A percentile compares a stretch with the other conserved stretches of the same genome.
Evolutionary conservation across 1,284 basidiomycete genomes (phyloP).

Genomic region (Microbotryum saponariae): DNA sequence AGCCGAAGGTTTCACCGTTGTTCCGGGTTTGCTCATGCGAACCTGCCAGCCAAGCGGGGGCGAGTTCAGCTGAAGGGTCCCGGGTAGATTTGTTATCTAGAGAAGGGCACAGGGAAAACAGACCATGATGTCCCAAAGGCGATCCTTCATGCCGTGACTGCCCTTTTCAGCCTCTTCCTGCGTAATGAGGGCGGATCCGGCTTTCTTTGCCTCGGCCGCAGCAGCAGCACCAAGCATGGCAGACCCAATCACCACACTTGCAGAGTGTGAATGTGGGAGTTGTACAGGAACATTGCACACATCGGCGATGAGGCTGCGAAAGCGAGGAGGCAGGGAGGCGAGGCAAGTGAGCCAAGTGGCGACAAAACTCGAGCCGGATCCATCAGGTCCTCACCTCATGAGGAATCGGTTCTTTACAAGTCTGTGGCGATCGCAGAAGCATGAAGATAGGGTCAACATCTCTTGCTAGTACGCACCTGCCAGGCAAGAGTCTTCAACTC

Average conservation of each 20-base stretch:
- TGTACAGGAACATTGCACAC: slow-evolving; percentile 76
- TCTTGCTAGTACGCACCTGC: slow-evolving; percentile 43
- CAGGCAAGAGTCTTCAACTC: slow-evolving; percentile 18
- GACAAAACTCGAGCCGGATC: too few species aligned
- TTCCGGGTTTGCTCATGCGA: slow-evolving; percentile 83
- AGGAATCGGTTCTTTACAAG: slow-evolving; percentile 76
- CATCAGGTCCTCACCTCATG: slow-evolving; percentile 51
- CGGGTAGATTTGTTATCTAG: too few species aligned
- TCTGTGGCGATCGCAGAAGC: slow-evolving; percentile 36
- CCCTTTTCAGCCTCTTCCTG: slow-evolving; percentile 47
- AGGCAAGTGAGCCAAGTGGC: not conserved
- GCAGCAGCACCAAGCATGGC: slow-evolving; percentile 92
- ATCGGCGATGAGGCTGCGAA: slow-evolving; percentile 61
- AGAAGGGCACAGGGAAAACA: slow-evolving; percentile 29
- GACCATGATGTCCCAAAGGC: slow-evolving; percentile 89
- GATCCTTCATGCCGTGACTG: slow-evolving; percentile 54
- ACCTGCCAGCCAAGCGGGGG: slow-evolving; percentile 46
- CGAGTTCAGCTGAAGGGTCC: not conserved
- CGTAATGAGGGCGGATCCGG: slow-evolving; percentile 36
- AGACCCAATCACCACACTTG: slow-evolving; percentile 82
- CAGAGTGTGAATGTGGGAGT: slow-evolving; percentile 63
- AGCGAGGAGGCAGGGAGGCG: not conserved
- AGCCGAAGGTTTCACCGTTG: slow-evolving; percentile 60
- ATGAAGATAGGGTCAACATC: slow-evolving; percentile 35
- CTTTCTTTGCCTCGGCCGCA: slow-evolving; percentile 48